phyloP scores from a whole-genome alignment of 495 filamentous ascomycete genomes.

The Collariella sp. region DNA sequence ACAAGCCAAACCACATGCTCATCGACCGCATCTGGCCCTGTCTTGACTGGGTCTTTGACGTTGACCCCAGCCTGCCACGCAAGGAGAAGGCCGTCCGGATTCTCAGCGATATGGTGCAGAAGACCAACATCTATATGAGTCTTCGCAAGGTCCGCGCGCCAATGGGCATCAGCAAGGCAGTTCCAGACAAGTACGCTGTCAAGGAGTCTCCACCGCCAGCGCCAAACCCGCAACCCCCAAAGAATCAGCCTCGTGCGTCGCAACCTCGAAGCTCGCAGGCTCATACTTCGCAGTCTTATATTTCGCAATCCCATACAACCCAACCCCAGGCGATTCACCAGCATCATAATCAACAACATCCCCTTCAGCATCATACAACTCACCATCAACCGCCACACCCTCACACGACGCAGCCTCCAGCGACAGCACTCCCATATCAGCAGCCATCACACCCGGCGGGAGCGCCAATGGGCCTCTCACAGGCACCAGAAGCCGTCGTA shows the following conservation, averaged over 20 bases:
- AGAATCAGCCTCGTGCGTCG: not conserved
- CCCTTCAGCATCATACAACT: not conserved
- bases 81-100: constrained; percentile 34
- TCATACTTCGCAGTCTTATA: not conserved
- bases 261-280: not conserved
- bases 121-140: constrained; percentile 33
- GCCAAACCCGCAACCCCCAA: not conserved
- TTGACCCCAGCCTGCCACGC: constrained; percentile 40
- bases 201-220: constrained; percentile 25
- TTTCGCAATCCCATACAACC: not conserved
- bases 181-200: constrained; percentile 32
- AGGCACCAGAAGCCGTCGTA: not conserved
- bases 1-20: constrained; percentile 45
- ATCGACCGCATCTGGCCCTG: constrained; percentile 59
- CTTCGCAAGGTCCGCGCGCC: constrained; percentile 42
- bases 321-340: constrained; percentile 2
- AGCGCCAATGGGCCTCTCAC: not conserved
- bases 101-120: constrained; percentile 33
- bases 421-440: not conserved
- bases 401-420: no score
- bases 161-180: constrained; percentile 27
- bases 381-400: not conserved
- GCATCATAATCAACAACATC: constrained; percentile 6
- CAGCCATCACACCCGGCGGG: no score
- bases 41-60: constrained; percentile 60